Base-by-base conservation (phyloP, 139 green algal genomes). In the Trebouxia sp. region DNA sequence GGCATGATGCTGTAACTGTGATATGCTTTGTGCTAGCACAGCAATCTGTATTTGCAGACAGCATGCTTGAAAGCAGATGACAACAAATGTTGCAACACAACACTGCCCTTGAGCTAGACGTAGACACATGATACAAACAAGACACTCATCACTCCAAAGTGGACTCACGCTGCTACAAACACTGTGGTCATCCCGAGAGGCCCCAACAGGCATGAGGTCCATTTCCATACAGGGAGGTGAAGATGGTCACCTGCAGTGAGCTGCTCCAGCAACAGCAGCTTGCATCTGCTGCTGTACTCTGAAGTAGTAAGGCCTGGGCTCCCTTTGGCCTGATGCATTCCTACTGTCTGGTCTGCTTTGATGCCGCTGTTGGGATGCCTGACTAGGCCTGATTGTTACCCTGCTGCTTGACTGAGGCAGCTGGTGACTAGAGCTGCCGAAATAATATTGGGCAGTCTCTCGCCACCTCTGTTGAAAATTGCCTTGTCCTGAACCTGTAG, bases 241-340 rank as follows among this genome's bases (percentile, higher is more conserved):
- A 5, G 20, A 12, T 12, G 22, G 10, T 78, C 5, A 79, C 72
- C 47, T 79, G 45, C 47, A n/a, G 12, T 66, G 72, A 7, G 72
- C 8, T 43, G 50, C 24, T 6, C 41, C 26, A n/a, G 78, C 69
- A 0, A 37, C 48, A 0, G 69, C 70, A 6, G 76, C 80, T 53
- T 80, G 66, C 67, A 88, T 50, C 48, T 79, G 70, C 56, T 81
- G 84, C 82, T 89, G 85, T 67, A 89, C 53, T 3, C 85, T 65
- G 47, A 45, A 87, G 69, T 83, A 89, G 41, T 89, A 89, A 9
- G 85, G 85, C 10, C 85, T 65, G 0, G 85, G 85, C 26, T 53
- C 69, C 69, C 69, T 41, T 17, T n/a, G 10, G 10, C 22, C 69
- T 53, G 42, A 4, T 20, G 26, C 20, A 26, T 15, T 41, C 17